Conservation (phyloP, 768 basidiomycete species). For the Tricholoma bakamatsutake region DNA sequence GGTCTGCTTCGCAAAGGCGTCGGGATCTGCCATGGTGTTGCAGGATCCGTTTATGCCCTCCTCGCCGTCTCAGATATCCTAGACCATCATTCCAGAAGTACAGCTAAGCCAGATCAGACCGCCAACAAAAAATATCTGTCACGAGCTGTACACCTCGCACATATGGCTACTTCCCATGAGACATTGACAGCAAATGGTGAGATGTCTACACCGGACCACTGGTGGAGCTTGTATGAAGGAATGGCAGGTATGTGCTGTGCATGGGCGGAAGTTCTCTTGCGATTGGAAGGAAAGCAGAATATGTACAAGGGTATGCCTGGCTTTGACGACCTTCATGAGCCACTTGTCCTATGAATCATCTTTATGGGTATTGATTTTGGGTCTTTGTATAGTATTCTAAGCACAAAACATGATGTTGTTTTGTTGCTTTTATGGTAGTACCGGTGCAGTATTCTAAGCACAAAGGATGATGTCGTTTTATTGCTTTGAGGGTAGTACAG, state of each 20-base stretch:
- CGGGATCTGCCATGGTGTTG: conserved; percentile 56
- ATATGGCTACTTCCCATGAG: conserved; percentile 32
- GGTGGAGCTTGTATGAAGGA: conserved; percentile 56
- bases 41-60: conserved; percentile 48
- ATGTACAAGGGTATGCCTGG: conserved; percentile 30
- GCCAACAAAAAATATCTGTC: conserved; percentile 6
- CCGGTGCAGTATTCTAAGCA: no score
- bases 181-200: conserved; percentile 29
- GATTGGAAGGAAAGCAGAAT: conserved; percentile 18
- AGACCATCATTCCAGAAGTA: conserved; percentile 19
- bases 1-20: conserved; percentile 52
- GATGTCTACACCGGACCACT: conserved; percentile 44
- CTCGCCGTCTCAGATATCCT: conserved; percentile 41
- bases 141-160: conserved; percentile 42
- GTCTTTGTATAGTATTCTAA: no score
- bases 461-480: no score
- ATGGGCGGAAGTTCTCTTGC: conserved; percentile 40
- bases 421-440: no score
- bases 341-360: not conserved
- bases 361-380: no score
- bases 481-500: no score
- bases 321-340: conserved; percentile 30
- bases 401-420: no score
- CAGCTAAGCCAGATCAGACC: conserved; percentile 1
- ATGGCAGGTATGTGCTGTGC: conserved; percentile 53